Conservation (phyloP, 805 yeast genomes). For the Candida nitratophila region DNA sequence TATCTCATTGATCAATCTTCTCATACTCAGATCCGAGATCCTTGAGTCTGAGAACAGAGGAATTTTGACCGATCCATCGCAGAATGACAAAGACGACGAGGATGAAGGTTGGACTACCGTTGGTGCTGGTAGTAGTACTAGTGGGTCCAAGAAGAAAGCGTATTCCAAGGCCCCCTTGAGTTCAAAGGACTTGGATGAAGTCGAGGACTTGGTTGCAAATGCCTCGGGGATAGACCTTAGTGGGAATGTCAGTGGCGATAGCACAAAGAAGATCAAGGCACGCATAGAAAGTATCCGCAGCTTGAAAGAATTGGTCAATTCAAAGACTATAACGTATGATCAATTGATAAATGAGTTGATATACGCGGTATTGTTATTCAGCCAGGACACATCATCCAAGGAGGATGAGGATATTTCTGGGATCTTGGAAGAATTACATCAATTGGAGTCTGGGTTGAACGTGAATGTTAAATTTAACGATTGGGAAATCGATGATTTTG, state of each 20-base stretch:
- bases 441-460: slow-evolving; percentile 60
- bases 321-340: slow-evolving; percentile 22
- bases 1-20: slow-evolving; percentile 66
- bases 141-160: too few species aligned
- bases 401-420: slow-evolving; percentile 20
- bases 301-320: slow-evolving; percentile 17
- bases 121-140: too few species aligned
- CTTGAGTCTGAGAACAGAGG: neutral
- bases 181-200: too few species aligned
- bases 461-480: slow-evolving; percentile 64
- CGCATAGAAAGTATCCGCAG: neutral
- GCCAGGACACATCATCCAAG: slow-evolving; percentile 13
- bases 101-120: slow-evolving; percentile 17
- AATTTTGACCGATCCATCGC: neutral
- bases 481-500: slow-evolving; percentile 15
- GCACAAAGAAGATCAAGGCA: neutral
- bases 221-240: too few species aligned
- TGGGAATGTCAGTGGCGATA: too few species aligned
- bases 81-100: neutral
- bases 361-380: slow-evolving; percentile 31
- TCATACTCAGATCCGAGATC: slow-evolving; percentile 44
- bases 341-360: slow-evolving; percentile 45
- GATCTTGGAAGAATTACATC: slow-evolving; percentile 52
- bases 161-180: neutral
- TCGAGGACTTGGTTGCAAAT: too few species aligned